phyloP scores from a whole-genome alignment of 2,329 filamentous ascomycete genomes.

The Zelopaecilomyces penicillatus region DNA sequence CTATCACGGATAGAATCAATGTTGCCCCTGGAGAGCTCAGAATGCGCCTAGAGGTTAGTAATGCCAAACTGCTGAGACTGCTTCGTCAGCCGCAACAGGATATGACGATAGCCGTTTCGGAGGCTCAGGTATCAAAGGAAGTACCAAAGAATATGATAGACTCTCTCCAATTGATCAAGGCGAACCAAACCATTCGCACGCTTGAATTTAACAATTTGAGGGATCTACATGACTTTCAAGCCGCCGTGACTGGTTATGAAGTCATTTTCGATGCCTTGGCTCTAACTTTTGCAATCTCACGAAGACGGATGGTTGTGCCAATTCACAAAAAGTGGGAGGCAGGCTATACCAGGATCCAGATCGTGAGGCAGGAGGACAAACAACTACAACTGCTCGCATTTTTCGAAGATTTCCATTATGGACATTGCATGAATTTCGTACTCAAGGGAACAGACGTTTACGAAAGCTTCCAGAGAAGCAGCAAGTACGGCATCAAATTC shows the following conservation, averaged over 20 bases:
- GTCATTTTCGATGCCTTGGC: constrained; percentile 69
- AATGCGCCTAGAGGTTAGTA: constrained; percentile 54
- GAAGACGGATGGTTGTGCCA: constrained; percentile 79
- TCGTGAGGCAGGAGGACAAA: constrained; percentile 63
- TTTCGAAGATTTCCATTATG: constrained; percentile 80
- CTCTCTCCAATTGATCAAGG: constrained; percentile 51
- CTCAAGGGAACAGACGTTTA: constrained; percentile 79
- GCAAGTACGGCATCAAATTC: constrained; percentile 66
- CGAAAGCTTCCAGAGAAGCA: constrained; percentile 56
- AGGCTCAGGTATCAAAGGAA: constrained; percentile 55
- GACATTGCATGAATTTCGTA: constrained; percentile 81
- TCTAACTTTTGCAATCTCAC: constrained; percentile 68
- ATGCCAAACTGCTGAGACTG: constrained; percentile 54
- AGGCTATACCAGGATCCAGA: constrained; percentile 67
- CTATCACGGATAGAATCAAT: constrained; percentile 76
- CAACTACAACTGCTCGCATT: constrained; percentile 74
- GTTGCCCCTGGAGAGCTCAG: constrained; percentile 67
- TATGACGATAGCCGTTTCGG: constrained; percentile 65
- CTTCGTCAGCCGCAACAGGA: constrained; percentile 69
- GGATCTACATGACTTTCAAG: constrained; percentile 72
- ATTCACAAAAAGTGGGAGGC: constrained; percentile 95
- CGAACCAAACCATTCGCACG: constrained; percentile 59
- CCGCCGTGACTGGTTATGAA: constrained; percentile 68
- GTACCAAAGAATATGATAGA: constrained; percentile 54
- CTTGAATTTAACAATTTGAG: constrained; percentile 57